Evolutionary conservation across 1,284 basidiomycete genomes (phyloP).

Genomic region (Cryptococcus hybrid): DNA sequence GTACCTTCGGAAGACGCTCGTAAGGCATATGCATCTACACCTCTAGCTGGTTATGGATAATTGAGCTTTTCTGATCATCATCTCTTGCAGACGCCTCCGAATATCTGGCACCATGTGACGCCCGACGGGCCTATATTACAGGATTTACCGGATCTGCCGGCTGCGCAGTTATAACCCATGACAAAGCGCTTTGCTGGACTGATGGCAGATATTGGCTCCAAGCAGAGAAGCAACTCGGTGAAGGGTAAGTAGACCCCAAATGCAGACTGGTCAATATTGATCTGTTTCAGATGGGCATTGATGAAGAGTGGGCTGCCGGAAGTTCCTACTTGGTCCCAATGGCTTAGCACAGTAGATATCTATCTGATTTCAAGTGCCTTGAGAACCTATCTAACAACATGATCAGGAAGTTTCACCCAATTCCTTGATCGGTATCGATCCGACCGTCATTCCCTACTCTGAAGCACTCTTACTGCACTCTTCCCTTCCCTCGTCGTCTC

Average conservation of each 20-base stretch:
- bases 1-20: conserved; percentile 87
- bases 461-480: conserved; percentile 54
- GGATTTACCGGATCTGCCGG: conserved; percentile 93
- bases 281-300: conserved; percentile 74
- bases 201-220: conserved; percentile 95
- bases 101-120: conserved; percentile 80
- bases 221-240: conserved; percentile 82
- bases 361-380: background rate
- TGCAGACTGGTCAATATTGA: background rate
- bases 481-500: conserved; percentile 23
- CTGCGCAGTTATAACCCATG: conserved; percentile 72
- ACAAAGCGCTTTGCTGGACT: conserved; percentile 63
- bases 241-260: conserved; percentile 52
- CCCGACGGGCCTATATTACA: conserved; percentile 80
- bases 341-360: conserved; percentile 64
- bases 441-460: conserved; percentile 63
- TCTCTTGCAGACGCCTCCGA: conserved; percentile 73
- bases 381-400: conserved; percentile 1
- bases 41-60: background rate
- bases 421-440: conserved; percentile 75
- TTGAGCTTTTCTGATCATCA: background rate
- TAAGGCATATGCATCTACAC: conserved; percentile 49
- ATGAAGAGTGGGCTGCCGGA: conserved; percentile 87
- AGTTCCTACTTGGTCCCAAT: conserved; percentile 88
- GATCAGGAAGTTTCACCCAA: conserved; percentile 61